These are phyloP conservation scores for Byssothecium circinans DNA, from an alignment of 2,329 filamentous ascomycete genomes.

Conservation along the genomic window DNA sequence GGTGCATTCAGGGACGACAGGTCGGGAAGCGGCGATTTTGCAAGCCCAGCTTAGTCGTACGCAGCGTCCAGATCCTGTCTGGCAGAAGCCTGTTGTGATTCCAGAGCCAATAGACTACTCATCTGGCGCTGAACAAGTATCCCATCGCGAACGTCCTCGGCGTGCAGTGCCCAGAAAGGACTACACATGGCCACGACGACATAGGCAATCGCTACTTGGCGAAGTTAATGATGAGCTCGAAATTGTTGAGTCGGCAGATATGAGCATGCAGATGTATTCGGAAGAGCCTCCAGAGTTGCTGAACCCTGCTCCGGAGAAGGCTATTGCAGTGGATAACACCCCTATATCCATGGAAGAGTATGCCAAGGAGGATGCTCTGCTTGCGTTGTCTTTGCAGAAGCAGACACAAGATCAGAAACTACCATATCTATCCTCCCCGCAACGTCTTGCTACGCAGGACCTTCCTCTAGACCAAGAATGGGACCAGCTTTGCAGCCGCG, in stretches of 20 bases:
- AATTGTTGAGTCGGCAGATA: neutral
- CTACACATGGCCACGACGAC: constrained; percentile 29
- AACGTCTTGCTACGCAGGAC: constrained; percentile 22
- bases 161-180: constrained; percentile 28
- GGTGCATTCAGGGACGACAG: neutral
- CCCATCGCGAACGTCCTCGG: constrained; percentile 18
- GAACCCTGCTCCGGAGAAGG: constrained; percentile 8
- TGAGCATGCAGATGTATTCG: constrained; percentile 5
- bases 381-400: constrained; percentile 14
- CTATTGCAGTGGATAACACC: constrained; percentile 18
- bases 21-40: neutral
- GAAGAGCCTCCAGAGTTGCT: constrained; percentile 18
- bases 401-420: constrained; percentile 1
- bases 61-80: neutral
- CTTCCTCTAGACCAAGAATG: constrained; percentile 21
- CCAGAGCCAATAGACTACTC: constrained; percentile 16
- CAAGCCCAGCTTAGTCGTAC: neutral
- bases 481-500: constrained; percentile 23
- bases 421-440: constrained; percentile 31
- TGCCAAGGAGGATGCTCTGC: constrained; percentile 21
- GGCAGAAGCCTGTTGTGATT: neutral
- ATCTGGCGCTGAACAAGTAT: constrained; percentile 20
- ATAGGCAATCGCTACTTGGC: constrained; percentile 4
- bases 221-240: constrained; percentile 7
- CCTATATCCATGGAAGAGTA: constrained; percentile 22